Conservation (phyloP, 208 protist species). For the Leishmania lainsoni region DNA sequence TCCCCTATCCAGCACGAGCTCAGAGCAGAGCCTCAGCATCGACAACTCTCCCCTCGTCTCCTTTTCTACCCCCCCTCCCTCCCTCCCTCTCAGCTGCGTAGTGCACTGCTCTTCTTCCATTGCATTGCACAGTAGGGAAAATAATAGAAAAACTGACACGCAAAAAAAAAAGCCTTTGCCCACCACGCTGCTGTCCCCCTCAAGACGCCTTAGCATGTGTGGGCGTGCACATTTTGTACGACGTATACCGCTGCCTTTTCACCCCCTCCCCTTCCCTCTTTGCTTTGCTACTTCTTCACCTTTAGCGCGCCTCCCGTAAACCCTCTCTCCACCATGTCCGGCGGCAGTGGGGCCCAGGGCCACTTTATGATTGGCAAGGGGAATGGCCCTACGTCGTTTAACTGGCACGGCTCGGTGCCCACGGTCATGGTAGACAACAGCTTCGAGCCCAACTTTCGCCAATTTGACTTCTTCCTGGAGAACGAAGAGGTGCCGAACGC, state of each 20-base stretch:
- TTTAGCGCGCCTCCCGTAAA: not conserved
- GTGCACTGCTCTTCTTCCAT: not conserved
- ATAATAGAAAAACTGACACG: not conserved
- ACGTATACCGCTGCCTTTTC: too few relatives aligned
- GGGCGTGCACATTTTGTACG: not conserved
- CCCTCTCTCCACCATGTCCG: conserved; percentile 35
- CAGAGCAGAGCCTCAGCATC: not conserved
- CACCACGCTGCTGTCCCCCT: not conserved
- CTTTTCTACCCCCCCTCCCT: too few relatives aligned
- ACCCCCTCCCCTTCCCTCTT: not conserved
- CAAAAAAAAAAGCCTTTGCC: too few relatives aligned
- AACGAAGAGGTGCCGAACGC: conserved; percentile 71
- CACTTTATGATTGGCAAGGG: conserved; percentile 42
- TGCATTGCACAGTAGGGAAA: not conserved
- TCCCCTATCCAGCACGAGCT: not conserved
- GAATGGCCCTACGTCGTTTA: conserved; percentile 63
- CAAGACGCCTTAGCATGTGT: not conserved
- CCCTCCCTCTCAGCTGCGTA: not conserved
- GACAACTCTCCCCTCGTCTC: not conserved
- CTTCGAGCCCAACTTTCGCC: conserved; percentile 87
- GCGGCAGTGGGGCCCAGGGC: conserved; percentile 39
- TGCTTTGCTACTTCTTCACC: not conserved
- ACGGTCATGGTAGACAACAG: conserved; percentile 65
- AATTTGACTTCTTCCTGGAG: conserved; percentile 88
- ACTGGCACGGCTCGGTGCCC: conserved; percentile 83